Conservation (phyloP, 208 protist species). For the Leishmania tarentolae region DNA sequence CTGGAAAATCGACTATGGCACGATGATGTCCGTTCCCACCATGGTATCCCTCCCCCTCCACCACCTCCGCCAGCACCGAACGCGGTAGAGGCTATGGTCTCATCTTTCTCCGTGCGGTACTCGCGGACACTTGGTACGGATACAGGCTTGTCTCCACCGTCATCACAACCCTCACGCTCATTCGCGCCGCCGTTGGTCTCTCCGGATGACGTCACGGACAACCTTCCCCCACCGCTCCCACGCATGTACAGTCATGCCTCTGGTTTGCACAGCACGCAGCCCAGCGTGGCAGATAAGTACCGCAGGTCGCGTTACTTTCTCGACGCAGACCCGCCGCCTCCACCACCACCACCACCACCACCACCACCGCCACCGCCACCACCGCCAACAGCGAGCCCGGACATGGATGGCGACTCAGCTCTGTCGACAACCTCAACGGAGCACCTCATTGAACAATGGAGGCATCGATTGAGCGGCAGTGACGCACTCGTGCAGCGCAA, state of each 20-base stretch:
- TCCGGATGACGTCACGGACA: conserved; percentile 25
- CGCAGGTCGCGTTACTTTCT: not conserved
- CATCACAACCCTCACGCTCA: not conserved
- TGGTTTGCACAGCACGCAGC: not conserved
- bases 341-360: conserved; percentile 14
- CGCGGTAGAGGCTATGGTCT: not conserved
- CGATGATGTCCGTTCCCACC: conserved; percentile 1
- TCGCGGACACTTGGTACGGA: not conserved
- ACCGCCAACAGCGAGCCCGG: not conserved
- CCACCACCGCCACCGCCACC: not conserved
- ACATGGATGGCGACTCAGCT: conserved; percentile 2
- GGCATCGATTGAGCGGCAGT: not conserved
- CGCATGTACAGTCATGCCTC: not conserved
- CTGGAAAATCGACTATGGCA: conserved; percentile 4
- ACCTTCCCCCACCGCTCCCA: conserved; percentile 6
- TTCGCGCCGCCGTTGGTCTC: conserved; percentile 12
- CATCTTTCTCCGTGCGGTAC: conserved; percentile 12
- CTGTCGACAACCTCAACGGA: conserved; percentile 22
- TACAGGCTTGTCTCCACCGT: not conserved
- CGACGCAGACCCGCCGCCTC: not conserved
- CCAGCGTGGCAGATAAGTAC: not conserved
- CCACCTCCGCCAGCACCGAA: conserved; percentile 6
- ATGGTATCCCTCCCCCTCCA: conserved; percentile 16
- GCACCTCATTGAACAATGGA: conserved; percentile 18
- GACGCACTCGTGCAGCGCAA: not conserved